phyloP scores from a whole-genome alignment of 2,329 filamentous ascomycete species.

The Fusarium sp. region DNA sequence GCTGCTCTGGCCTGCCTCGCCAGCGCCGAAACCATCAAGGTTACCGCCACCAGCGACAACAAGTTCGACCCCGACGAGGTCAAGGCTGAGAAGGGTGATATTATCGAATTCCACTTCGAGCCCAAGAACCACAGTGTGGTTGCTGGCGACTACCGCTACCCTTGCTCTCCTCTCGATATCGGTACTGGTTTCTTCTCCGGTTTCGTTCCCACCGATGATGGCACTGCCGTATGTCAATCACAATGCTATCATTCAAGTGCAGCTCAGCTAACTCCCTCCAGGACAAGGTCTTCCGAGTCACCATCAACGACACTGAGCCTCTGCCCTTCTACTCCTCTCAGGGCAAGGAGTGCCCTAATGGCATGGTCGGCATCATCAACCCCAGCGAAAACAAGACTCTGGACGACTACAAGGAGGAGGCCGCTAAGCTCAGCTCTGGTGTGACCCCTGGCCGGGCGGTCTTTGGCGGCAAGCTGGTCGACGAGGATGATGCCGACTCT shows the following conservation, averaged over 20 bases:
- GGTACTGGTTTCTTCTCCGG: conserved; percentile 52
- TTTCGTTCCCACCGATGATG: conserved; percentile 43
- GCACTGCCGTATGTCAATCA: conserved; percentile 44
- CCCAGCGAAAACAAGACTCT: conserved; percentile 44
- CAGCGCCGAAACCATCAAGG: conserved; percentile 46
- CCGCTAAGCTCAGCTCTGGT: conserved; percentile 38
- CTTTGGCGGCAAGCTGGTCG: conserved; percentile 46
- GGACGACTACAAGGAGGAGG: conserved; percentile 46
- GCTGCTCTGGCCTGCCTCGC: conserved; percentile 40
- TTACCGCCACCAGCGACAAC: conserved; percentile 47
- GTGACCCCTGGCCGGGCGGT: conserved; percentile 41
- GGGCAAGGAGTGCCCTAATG: conserved; percentile 48
- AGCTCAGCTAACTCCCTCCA: conserved; percentile 24
- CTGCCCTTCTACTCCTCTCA: conserved; percentile 53
- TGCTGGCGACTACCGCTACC: conserved; percentile 47
- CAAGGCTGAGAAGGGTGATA: conserved; percentile 46
- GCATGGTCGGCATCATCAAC: conserved; percentile 54
- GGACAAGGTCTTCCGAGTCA: conserved; percentile 50
- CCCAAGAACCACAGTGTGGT: conserved; percentile 51
- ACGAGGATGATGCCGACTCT: conserved; percentile 31
- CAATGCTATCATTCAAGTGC: neutral
- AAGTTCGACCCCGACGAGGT: conserved; percentile 48
- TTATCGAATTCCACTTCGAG: conserved; percentile 51
- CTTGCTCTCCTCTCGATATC: conserved; percentile 47
- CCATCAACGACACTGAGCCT: conserved; percentile 46